These are phyloP conservation scores for Geotrichum histeridarum DNA, from an alignment of 1,139 yeast genomes.

Conservation along the genomic window DNA sequence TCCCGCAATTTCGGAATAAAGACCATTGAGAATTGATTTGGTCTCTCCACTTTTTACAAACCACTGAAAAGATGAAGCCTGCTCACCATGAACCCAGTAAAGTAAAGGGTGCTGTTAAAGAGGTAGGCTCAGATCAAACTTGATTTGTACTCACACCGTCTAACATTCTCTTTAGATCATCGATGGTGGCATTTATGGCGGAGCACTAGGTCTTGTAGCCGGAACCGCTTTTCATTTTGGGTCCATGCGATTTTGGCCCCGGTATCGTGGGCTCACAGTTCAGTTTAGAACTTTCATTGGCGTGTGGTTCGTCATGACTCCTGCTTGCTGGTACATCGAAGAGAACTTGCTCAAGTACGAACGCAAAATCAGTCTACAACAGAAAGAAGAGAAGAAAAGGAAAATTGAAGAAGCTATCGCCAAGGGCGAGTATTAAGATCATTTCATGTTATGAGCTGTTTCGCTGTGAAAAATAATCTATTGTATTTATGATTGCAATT, in stretches of 20 bases:
- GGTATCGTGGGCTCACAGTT: slow-evolving; percentile 27
- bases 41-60: no score
- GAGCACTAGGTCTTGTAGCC: slow-evolving; percentile 26
- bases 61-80: slow-evolving; percentile 26
- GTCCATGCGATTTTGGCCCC: slow-evolving; percentile 26
- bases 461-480: background rate
- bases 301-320: slow-evolving; percentile 29
- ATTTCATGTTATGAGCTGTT: background rate
- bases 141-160: background rate
- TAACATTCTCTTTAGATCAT: slow-evolving; percentile 23
- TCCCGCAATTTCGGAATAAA: no score
- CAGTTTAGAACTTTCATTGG: slow-evolving; percentile 32
- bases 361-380: slow-evolving; percentile 26
- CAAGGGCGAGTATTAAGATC: slow-evolving; percentile 28
- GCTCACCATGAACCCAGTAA: slow-evolving; percentile 33
- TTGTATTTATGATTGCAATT: background rate
- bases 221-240: slow-evolving; percentile 27
- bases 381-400: slow-evolving; percentile 22
- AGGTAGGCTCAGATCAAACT: slow-evolving; percentile 23
- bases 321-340: slow-evolving; percentile 32
- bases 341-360: slow-evolving; percentile 27
- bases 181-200: slow-evolving; percentile 30
- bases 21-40: no score
- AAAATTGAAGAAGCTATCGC: slow-evolving; percentile 30
- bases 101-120: slow-evolving; percentile 32